phyloP scores from a whole-genome alignment of 2,329 filamentous ascomycete genomes.

The Dothiorella sarmentorum region DNA sequence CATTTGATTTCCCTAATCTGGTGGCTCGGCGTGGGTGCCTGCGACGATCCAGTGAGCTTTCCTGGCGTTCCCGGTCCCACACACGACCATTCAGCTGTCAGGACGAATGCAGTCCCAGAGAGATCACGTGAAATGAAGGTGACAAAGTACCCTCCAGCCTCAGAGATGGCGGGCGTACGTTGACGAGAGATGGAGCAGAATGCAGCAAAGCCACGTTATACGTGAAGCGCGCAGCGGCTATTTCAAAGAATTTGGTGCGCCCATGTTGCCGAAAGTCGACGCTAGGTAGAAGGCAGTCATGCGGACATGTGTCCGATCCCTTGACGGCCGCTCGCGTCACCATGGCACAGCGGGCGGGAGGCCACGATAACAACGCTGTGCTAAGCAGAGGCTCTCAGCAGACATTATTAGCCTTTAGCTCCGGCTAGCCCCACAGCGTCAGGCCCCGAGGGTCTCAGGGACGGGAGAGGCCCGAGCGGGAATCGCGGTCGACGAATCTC shows the following conservation, averaged over 20 bases:
- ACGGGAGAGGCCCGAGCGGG: background rate
- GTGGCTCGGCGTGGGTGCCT: background rate
- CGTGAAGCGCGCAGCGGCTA: conserved; percentile 1
- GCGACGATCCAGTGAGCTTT: background rate
- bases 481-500: conserved; percentile 11
- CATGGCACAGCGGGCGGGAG: background rate
- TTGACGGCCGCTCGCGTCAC: conserved; percentile 5
- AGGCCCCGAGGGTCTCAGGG: conserved; percentile 9
- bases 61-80: background rate
- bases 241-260: background rate
- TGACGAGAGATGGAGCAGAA: no score
- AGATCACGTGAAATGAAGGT: no score
- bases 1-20: background rate
- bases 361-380: background rate
- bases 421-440: conserved; percentile 11
- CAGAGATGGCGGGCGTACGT: no score
- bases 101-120: no score
- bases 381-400: background rate
- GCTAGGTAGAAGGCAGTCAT: no score
- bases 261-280: no score
- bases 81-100: background rate
- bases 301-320: background rate
- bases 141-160: no score
- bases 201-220: background rate
- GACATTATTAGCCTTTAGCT: conserved; percentile 9